Evolutionary conservation across 2,329 filamentous ascomycete species (phyloP), one percentile per base, ranked within the genome.

Genomic region (Penicillium sp.): DNA sequence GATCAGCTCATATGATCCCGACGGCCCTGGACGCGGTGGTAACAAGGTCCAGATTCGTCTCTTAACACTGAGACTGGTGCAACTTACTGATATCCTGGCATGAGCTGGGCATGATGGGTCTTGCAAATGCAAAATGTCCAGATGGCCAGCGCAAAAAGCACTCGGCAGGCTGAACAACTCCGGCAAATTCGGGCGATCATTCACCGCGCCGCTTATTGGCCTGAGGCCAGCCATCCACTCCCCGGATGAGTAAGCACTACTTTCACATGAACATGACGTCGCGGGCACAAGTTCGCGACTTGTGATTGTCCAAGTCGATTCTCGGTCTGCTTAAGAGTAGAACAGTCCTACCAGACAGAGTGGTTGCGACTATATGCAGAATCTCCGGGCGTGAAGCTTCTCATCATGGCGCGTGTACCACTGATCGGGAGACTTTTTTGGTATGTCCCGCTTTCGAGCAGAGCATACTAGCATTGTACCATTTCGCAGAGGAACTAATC

Each of bases 11-110:
- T 42, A 57, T 55, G 49, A 55, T 60, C 12, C 22, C 22, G 22
- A 22, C 4, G 22, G 22, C 22, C 39, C 39, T 48, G 52, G 55
- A 47, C 42, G 20, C n/a, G 35, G 42, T 8, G 37, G 38, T 42
- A 5, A 51, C 43, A 55, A 50, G 12, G 41, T 47, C 17, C 54
- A 48, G 20, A 12, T 10, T 31, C 31, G 31, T 38, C 15, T 17
- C 12, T 39, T 54, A 42, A 35, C 43, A 52, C 53, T 45, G 62
- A 42, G 28, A 51, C 45, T 51, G 47, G 45, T 50, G 58, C 22
- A 54, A 81, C 91, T 68, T 85, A 98, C 94, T 88, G 75, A 99
- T 91, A 78, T 98, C 94, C 86, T 93, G 91, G 82, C 95, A 99
- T 64, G 94, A 97, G 78, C 90, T 92, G 59, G 94, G 93, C 95